phyloP scores from a whole-genome alignment of 1,284 basidiomycete genomes.

The Inonotus obliquus region DNA sequence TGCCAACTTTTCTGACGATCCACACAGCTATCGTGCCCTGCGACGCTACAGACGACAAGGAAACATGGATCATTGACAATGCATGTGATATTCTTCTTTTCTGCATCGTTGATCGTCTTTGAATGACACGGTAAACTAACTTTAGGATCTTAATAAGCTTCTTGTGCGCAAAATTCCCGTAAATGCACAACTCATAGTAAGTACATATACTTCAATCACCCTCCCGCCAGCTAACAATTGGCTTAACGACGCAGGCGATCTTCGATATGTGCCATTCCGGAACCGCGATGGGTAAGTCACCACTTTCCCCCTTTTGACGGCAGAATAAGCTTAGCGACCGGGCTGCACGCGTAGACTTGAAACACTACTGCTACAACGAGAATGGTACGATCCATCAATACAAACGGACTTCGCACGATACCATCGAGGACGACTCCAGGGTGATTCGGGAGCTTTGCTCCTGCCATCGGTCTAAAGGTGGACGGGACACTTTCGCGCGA shows the following conservation, averaged over 20 bases:
- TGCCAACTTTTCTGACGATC: neutral
- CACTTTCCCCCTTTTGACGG: neutral
- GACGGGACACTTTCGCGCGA: neutral
- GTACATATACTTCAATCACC: neutral
- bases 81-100: neutral
- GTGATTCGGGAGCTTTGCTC: neutral
- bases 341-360: neutral
- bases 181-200: neutral
- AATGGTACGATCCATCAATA: neutral
- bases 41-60: constrained; percentile 7
- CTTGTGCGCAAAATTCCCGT: constrained; percentile 11
- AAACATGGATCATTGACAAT: constrained; percentile 13
- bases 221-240: neutral
- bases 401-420: neutral
- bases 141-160: constrained; percentile 7
- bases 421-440: neutral
- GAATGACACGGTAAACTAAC: neutral
- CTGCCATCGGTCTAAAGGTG: neutral
- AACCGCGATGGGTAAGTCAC: constrained; percentile 8
- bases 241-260: neutral
- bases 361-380: constrained; percentile 1
- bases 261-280: constrained; percentile 17
- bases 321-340: neutral
- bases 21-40: constrained; percentile 11
- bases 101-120: neutral